Evolutionary conservation across 2,329 filamentous ascomycete species (phyloP).

Genomic region (Fusarium devonianum): DNA sequence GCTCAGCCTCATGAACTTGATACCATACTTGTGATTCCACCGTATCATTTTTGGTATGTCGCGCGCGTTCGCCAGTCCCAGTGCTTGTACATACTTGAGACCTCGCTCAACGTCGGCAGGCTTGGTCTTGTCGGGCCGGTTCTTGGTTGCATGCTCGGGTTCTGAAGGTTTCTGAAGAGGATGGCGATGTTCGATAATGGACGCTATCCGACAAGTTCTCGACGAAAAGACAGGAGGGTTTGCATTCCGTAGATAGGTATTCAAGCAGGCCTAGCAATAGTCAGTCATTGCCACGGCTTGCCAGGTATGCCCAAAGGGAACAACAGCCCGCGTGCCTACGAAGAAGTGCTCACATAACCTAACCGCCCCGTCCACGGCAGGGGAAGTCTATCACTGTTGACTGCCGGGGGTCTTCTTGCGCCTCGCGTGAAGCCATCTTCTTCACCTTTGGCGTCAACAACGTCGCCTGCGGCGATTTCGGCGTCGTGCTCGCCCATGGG

Average conservation of each 20-base stretch:
- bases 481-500: constrained; percentile 36
- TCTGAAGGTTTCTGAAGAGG: constrained; percentile 77
- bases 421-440: constrained; percentile 46
- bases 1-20: constrained; percentile 90
- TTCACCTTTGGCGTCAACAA: constrained; percentile 26
- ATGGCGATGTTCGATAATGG: constrained; percentile 87
- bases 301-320: constrained; percentile 7
- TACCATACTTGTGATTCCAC: constrained; percentile 92
- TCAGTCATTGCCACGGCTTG: constrained; percentile 2
- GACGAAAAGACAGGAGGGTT: constrained; percentile 90
- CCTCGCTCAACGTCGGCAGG: constrained; percentile 72
- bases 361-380: constrained; percentile 89
- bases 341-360: constrained; percentile 73
- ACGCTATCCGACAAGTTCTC: constrained; percentile 87
- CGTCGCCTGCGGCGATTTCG: constrained; percentile 33
- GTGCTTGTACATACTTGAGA: constrained; percentile 73
- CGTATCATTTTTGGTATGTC: constrained; percentile 86
- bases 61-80: constrained; percentile 82
- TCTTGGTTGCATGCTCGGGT: constrained; percentile 84
- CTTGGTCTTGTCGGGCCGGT: constrained; percentile 78
- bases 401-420: constrained; percentile 69
- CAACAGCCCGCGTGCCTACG: constrained; percentile 9
- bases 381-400: constrained; percentile 84
- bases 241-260: constrained; percentile 85
- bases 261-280: constrained; percentile 74